These are phyloP conservation scores for Arabidopsis arenosa DNA, from an alignment of 345 rosid species.

Conservation along the genomic window DNA sequence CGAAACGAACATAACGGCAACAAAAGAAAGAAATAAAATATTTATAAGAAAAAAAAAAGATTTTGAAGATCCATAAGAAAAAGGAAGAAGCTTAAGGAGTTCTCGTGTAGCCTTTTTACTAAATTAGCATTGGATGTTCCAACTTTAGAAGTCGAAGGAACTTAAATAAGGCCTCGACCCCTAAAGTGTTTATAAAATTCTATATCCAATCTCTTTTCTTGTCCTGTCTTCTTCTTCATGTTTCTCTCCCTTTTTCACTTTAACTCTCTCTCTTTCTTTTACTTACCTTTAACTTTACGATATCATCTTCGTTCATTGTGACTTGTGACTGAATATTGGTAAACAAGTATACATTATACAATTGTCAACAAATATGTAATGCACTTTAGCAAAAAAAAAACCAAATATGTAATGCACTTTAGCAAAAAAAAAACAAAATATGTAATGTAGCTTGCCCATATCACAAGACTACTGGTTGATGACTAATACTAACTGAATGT, in stretches of 20 bases:
- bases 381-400: no score
- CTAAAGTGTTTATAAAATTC: constrained; percentile 43
- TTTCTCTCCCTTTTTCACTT: constrained; percentile 42
- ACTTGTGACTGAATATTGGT: constrained; percentile 22
- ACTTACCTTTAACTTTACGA: constrained; percentile 34
- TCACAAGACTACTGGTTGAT: constrained; percentile 27
- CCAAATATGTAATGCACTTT: no score
- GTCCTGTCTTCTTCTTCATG: constrained; percentile 50
- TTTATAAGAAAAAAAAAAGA: constrained; percentile 5
- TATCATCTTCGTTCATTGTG: constrained; percentile 44
- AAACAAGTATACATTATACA: constrained; percentile 19
- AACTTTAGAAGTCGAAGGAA: constrained; percentile 43
- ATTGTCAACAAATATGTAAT: constrained; percentile 34
- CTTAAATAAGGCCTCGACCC: constrained; percentile 47
- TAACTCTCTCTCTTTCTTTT: constrained; percentile 15
- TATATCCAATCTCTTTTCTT: constrained; percentile 20
- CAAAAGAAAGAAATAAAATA: constrained; percentile 33
- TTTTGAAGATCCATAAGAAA: constrained; percentile 50
- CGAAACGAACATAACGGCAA: constrained; percentile 53
- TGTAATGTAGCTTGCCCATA: constrained; percentile 5
- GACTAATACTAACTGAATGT: constrained; percentile 8
- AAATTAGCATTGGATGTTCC: constrained; percentile 39
- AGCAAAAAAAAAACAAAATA: no score
- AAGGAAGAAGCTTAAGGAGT: constrained; percentile 43
- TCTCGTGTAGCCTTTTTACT: constrained; percentile 35